phyloP scores from a whole-genome alignment of 2,329 filamentous ascomycete species.

The Claviceps sp. region DNA sequence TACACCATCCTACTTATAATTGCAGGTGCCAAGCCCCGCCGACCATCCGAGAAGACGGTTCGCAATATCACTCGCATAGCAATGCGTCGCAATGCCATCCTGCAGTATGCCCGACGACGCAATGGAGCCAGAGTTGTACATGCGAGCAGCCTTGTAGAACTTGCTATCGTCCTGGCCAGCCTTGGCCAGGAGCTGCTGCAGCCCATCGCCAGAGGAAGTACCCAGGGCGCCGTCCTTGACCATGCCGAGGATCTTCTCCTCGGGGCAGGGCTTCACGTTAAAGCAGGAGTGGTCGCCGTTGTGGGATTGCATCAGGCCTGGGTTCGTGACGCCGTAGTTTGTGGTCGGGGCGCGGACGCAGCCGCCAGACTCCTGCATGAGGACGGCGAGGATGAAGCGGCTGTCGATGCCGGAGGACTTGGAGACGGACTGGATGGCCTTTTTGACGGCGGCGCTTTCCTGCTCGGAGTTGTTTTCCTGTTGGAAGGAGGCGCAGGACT shows the following conservation, averaged over 20 bases:
- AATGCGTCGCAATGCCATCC: slow-evolving; percentile 30
- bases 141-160: slow-evolving; percentile 32
- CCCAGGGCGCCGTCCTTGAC: slow-evolving; percentile 28
- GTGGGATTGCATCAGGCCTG: slow-evolving; percentile 28
- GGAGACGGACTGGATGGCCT: slow-evolving; percentile 20
- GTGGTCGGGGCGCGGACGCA: slow-evolving; percentile 28
- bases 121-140: slow-evolving; percentile 37
- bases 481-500: slow-evolving; percentile 7
- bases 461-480: slow-evolving; percentile 9
- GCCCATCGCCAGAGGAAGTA: slow-evolving; percentile 26
- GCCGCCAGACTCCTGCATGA: slow-evolving; percentile 31
- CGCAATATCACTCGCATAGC: slow-evolving; percentile 38
- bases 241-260: slow-evolving; percentile 16
- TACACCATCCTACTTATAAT: neutral
- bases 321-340: slow-evolving; percentile 27
- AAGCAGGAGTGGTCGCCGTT: slow-evolving; percentile 22
- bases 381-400: slow-evolving; percentile 28
- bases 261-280: slow-evolving; percentile 15
- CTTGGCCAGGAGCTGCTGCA: slow-evolving; percentile 20
- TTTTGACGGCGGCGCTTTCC: slow-evolving; percentile 16
- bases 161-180: slow-evolving; percentile 5
- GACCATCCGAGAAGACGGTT: slow-evolving; percentile 3
- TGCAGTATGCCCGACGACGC: slow-evolving; percentile 21
- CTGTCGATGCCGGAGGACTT: slow-evolving; percentile 18
- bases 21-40: neutral